These are phyloP conservation scores for Penicillium samsonianum DNA, from an alignment of 495 filamentous ascomycete genomes.

Conservation along the genomic window DNA sequence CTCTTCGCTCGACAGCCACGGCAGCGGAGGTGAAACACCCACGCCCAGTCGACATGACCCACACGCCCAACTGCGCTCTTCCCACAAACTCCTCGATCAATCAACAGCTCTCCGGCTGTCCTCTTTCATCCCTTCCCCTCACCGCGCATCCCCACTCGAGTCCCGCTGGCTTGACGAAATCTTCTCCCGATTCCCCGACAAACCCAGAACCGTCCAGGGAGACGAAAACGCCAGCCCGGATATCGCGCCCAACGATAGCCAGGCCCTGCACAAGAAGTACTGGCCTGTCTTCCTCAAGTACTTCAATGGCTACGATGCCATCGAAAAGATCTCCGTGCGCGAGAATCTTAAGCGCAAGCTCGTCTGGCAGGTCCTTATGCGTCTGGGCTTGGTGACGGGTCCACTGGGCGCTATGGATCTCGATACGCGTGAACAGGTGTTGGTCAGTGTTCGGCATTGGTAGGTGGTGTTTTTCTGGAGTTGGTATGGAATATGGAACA, in stretches of 20 bases:
- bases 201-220: slow-evolving; percentile 20
- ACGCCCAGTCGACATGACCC: slow-evolving; percentile 34
- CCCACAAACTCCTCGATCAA: slow-evolving; percentile 43
- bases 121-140: slow-evolving; percentile 54
- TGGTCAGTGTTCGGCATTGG: slow-evolving; percentile 50
- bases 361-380: slow-evolving; percentile 64
- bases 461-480: slow-evolving; percentile 16
- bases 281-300: slow-evolving; percentile 68
- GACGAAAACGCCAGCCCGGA: slow-evolving; percentile 17
- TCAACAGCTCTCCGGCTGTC: slow-evolving; percentile 41
- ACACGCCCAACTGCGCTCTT: slow-evolving; percentile 32
- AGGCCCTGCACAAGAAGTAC: slow-evolving; percentile 51
- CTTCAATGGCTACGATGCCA: slow-evolving; percentile 81
- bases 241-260: slow-evolving; percentile 43
- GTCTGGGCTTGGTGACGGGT: slow-evolving; percentile 39
- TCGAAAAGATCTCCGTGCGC: slow-evolving; percentile 81
- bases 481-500: neutral
- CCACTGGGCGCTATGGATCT: slow-evolving; percentile 34
- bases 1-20: slow-evolving; percentile 44
- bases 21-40: slow-evolving; percentile 44
- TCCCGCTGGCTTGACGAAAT: slow-evolving; percentile 75
- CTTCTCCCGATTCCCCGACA: slow-evolving; percentile 54
- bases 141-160: slow-evolving; percentile 60
- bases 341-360: slow-evolving; percentile 85
- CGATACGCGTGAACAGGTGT: slow-evolving; percentile 42